These are phyloP conservation scores for Pichia sp. DNA, from an alignment of 1,139 yeast species.

Conservation along the genomic window DNA sequence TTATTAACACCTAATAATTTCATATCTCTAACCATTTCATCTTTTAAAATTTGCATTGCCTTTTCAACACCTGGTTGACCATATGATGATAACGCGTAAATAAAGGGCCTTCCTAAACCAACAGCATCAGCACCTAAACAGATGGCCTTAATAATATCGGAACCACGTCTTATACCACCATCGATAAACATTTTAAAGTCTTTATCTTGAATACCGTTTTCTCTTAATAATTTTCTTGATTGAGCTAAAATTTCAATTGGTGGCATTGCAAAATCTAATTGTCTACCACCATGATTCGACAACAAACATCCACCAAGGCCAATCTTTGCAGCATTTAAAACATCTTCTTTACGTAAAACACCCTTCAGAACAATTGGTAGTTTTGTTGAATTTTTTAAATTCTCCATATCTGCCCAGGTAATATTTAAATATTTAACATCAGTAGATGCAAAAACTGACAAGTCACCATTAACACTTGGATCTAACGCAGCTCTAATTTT, in stretches of 20 bases:
- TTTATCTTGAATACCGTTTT: slow-evolving; percentile 34
- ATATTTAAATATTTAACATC: slow-evolving; percentile 30
- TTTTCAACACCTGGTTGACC: slow-evolving; percentile 63
- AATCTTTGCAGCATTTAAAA: slow-evolving; percentile 47
- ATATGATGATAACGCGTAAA: slow-evolving; percentile 65
- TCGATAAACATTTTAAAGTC: slow-evolving; percentile 49
- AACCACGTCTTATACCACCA: slow-evolving; percentile 67
- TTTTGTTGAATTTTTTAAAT: slow-evolving; percentile 39
- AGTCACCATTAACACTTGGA: slow-evolving; percentile 18
- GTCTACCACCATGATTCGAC: slow-evolving; percentile 74
- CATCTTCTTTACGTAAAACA: slow-evolving; percentile 48
- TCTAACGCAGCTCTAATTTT: slow-evolving; percentile 31
- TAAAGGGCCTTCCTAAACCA: slow-evolving; percentile 67
- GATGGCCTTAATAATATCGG: slow-evolving; percentile 59
- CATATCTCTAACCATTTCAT: slow-evolving; percentile 53
- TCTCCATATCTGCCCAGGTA: slow-evolving; percentile 31
- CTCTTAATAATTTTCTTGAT: slow-evolving; percentile 48
- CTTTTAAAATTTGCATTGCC: slow-evolving; percentile 47
- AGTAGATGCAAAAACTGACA: slow-evolving; percentile 23
- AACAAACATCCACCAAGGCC: slow-evolving; percentile 57
- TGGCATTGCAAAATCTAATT: slow-evolving; percentile 59
- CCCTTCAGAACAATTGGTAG: slow-evolving; percentile 52
- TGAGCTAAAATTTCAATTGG: slow-evolving; percentile 66
- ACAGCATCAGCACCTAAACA: slow-evolving; percentile 70
- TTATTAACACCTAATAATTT: slow-evolving; percentile 48